A percentile compares a stretch with the other conserved stretches of the same genome.
These are phyloP conservation scores for Starmera dryadoides DNA, from an alignment of 805 yeast genomes.

Conservation along the genomic window DNA sequence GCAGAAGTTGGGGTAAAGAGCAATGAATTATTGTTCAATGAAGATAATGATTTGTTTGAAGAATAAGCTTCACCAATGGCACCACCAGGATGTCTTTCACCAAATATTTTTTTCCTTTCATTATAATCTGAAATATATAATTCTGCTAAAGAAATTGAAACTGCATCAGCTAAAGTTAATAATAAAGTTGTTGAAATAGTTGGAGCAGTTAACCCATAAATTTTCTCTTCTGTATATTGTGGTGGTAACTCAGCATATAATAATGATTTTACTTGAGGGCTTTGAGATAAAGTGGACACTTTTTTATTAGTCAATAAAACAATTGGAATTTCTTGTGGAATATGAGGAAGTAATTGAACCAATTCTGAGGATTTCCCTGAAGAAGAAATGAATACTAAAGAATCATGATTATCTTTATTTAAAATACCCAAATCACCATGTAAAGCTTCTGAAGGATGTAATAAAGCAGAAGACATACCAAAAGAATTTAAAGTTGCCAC, in stretches of 20 bases:
- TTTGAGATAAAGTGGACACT: slow-evolving; percentile 45
- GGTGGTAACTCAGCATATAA: slow-evolving; percentile 58
- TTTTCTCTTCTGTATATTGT: slow-evolving; percentile 44
- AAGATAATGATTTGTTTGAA: slow-evolving; percentile 6
- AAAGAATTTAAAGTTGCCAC: slow-evolving; percentile 81
- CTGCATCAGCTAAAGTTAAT: slow-evolving; percentile 70
- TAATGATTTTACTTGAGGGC: slow-evolving; percentile 42
- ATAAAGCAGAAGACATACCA: slow-evolving; percentile 54
- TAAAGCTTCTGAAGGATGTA: slow-evolving; percentile 84
- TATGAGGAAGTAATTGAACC: slow-evolving; percentile 39
- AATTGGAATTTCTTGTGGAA: slow-evolving; percentile 45
- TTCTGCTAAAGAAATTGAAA: slow-evolving; percentile 67
- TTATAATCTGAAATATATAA: slow-evolving; percentile 49
- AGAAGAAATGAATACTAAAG: slow-evolving; percentile 61
- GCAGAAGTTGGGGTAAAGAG: slow-evolving; percentile 5
- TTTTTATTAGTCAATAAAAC: slow-evolving; percentile 58
- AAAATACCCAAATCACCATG: slow-evolving; percentile 86
- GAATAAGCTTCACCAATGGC: slow-evolving; percentile 60
- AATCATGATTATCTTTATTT: slow-evolving; percentile 44
- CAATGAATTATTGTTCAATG: slow-evolving; percentile 20
- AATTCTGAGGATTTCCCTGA: slow-evolving; percentile 84
- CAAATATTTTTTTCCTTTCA: slow-evolving; percentile 50
- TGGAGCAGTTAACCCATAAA: slow-evolving; percentile 81
- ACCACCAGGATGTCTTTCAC: slow-evolving; percentile 84
- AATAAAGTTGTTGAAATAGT: slow-evolving; percentile 78